phyloP scores from a whole-genome alignment of 495 filamentous ascomycete species.

The Geoglossum glabrum region DNA sequence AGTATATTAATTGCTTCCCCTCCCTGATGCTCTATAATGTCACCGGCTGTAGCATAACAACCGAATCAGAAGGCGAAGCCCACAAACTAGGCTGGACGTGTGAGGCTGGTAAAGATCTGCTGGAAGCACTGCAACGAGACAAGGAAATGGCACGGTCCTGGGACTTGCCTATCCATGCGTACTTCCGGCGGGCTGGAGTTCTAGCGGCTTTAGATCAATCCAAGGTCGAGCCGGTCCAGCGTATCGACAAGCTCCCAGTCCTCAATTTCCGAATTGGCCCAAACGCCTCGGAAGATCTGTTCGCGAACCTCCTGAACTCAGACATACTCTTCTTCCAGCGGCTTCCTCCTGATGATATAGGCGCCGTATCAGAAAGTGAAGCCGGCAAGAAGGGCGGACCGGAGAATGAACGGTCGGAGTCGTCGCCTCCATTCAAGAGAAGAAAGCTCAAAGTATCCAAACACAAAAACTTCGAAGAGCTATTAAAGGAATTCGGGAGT shows the following conservation, averaged over 20 bases:
- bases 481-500: slow-evolving; percentile 6
- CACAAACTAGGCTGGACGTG: slow-evolving; percentile 5
- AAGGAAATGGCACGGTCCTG: neutral
- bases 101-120: slow-evolving; percentile 2
- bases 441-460: slow-evolving; percentile 1
- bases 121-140: neutral
- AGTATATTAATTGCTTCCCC: slow-evolving; percentile 12
- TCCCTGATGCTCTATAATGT: slow-evolving; percentile 7
- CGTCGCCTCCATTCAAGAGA: neutral
- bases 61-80: neutral
- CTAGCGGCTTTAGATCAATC: neutral
- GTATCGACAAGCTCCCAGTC: slow-evolving; percentile 3
- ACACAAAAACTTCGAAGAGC: slow-evolving; percentile 9
- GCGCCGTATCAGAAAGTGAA: neutral
- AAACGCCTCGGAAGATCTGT: slow-evolving; percentile 1
- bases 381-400: neutral
- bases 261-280: slow-evolving; percentile 7
- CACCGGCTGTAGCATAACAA: neutral
- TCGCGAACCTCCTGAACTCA: neutral
- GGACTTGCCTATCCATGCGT: slow-evolving; percentile 3
- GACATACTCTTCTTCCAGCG: neutral
- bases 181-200: slow-evolving; percentile 3
- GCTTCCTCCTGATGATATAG: neutral
- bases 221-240: neutral
- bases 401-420: slow-evolving; percentile 1